These are phyloP conservation scores for Aspergillus sclerotialis DNA, from an alignment of 2,329 filamentous ascomycete species.

Conservation along the genomic window DNA sequence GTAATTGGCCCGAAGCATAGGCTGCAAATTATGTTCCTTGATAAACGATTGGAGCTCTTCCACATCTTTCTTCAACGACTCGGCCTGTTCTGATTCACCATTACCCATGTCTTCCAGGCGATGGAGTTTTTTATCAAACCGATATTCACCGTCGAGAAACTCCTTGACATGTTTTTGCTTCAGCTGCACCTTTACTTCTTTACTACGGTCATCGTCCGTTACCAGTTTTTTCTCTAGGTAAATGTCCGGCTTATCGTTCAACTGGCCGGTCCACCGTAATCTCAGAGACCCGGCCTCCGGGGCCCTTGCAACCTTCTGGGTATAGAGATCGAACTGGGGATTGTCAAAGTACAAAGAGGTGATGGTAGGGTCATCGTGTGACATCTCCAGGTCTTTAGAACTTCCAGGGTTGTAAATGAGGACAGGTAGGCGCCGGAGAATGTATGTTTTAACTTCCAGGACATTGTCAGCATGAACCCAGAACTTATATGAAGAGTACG, in stretches of 20 bases:
- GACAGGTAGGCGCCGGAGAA: slow-evolving; percentile 81
- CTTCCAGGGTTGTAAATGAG: slow-evolving; percentile 86
- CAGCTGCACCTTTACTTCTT: slow-evolving; percentile 73
- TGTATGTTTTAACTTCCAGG: slow-evolving; percentile 92
- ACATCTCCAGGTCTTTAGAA: slow-evolving; percentile 72
- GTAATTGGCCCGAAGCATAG: slow-evolving; percentile 86
- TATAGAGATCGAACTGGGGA: slow-evolving; percentile 76
- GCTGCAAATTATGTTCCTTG: slow-evolving; percentile 68
- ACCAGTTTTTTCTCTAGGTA: slow-evolving; percentile 85
- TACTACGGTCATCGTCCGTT: slow-evolving; percentile 65
- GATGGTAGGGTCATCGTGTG: slow-evolving; percentile 74
- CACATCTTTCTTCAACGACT: slow-evolving; percentile 64
- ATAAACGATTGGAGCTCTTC: slow-evolving; percentile 74
- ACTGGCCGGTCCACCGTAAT: slow-evolving; percentile 83
- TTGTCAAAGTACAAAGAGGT: slow-evolving; percentile 97
- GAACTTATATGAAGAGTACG: slow-evolving; percentile 84
- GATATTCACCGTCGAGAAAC: slow-evolving; percentile 80
- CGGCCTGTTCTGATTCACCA: slow-evolving; percentile 58
- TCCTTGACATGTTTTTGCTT: slow-evolving; percentile 91
- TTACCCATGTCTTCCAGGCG: slow-evolving; percentile 76
- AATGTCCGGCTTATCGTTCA: slow-evolving; percentile 71
- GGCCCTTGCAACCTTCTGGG: slow-evolving; percentile 70
- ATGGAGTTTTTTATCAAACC: slow-evolving; percentile 81
- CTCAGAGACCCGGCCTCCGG: slow-evolving; percentile 74
- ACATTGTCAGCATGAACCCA: slow-evolving; percentile 96